phyloP scores from a whole-genome alignment of 2,329 filamentous ascomycete species.

The Fusarium goolgardi region DNA sequence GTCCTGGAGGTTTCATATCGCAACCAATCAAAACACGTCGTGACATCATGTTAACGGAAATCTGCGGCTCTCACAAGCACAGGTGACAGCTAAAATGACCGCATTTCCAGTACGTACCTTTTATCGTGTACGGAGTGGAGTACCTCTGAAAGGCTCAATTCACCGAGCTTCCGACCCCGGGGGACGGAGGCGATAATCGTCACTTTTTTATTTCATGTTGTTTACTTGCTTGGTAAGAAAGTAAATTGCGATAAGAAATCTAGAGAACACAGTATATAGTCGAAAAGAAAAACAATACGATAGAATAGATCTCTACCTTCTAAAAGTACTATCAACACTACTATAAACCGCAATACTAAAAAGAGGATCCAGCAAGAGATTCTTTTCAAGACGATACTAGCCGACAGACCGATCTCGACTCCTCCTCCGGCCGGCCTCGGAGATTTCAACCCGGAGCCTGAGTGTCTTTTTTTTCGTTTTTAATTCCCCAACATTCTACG shows the following conservation, averaged over 20 bases:
- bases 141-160: slow-evolving; percentile 4
- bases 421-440: slow-evolving; percentile 41
- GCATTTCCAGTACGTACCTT: slow-evolving; percentile 27
- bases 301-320: not conserved
- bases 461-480: slow-evolving; percentile 21
- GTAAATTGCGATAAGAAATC: not conserved
- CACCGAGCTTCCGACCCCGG: slow-evolving; percentile 43
- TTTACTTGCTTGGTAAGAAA: slow-evolving; percentile 20
- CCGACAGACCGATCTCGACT: slow-evolving; percentile 38
- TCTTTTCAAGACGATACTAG: slow-evolving; percentile 43
- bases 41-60: slow-evolving; percentile 45
- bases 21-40: slow-evolving; percentile 33
- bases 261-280: not conserved
- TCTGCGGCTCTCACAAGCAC: slow-evolving; percentile 37
- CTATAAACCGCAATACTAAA: not conserved
- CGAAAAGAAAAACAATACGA: not conserved
- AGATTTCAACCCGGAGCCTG: slow-evolving; percentile 10
- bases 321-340: slow-evolving; percentile 4
- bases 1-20: not conserved
- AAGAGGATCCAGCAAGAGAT: not conserved
- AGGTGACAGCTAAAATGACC: slow-evolving; percentile 26
- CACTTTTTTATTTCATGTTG: not conserved
- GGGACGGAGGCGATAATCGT: slow-evolving; percentile 26
- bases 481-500: slow-evolving; percentile 17
- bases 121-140: too few relatives aligned